These are phyloP conservation scores for Dactylis glomerata DNA, from an alignment of 176 grass and related monocot genomes.

Conservation along the genomic window DNA sequence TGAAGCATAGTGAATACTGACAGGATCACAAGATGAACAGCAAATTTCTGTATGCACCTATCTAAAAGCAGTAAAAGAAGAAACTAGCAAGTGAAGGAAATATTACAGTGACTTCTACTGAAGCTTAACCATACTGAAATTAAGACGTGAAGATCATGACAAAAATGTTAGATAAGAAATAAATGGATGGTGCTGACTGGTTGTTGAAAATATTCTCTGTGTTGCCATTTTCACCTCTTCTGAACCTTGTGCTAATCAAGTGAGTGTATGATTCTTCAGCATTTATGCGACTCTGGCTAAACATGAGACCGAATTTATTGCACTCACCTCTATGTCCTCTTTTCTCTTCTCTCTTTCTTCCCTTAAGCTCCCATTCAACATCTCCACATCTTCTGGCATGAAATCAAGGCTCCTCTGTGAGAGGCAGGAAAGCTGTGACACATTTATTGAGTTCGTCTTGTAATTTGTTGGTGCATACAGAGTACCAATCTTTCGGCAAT, in stretches of 20 bases:
- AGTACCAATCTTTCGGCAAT: not conserved
- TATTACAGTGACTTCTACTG: not conserved
- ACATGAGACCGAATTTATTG: slow-evolving; percentile 28
- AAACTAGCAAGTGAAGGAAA: not conserved
- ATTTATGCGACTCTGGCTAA: slow-evolving; percentile 32
- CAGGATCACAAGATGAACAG: slow-evolving; percentile 2
- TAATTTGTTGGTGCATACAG: not conserved
- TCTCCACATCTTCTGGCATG: slow-evolving; percentile 23
- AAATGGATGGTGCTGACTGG: not conserved
- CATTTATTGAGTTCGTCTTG: slow-evolving; percentile 2
- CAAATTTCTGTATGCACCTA: not conserved
- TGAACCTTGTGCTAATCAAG: slow-evolving; percentile 16
- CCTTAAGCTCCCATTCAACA: slow-evolving; percentile 8
- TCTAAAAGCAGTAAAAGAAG: not conserved
- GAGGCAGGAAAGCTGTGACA: slow-evolving; percentile 38
- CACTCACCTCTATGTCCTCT: slow-evolving; percentile 4
- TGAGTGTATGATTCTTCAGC: not conserved
- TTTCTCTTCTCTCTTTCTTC: not conserved
- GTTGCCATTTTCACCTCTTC: slow-evolving; percentile 7
- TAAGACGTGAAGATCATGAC: not conserved
- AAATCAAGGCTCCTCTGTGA: slow-evolving; percentile 17
- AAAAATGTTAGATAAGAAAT: not conserved
- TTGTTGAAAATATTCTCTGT: slow-evolving; percentile 19
- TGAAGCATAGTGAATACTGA: not conserved
- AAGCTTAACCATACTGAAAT: not conserved